A percentile compares a stretch with the other conserved stretches of the same genome.
Conservation (phyloP, 129 eudicot species). For the Flaveria ramosissima region DNA sequence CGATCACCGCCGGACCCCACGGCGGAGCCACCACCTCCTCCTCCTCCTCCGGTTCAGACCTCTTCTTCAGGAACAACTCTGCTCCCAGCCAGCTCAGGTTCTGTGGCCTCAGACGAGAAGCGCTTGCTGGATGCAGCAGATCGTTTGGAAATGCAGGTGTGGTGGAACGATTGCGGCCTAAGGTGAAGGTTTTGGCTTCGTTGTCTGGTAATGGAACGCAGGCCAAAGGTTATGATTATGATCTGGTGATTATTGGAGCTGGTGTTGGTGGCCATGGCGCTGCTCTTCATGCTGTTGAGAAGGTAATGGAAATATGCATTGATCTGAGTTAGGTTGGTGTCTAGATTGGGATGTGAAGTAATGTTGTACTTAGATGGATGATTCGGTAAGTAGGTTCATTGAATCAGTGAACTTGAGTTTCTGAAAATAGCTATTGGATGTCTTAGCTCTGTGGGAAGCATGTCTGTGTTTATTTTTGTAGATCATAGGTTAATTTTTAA, state of each 20-base stretch:
- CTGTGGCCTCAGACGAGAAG: slow-evolving; percentile 74
- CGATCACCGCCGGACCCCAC: slow-evolving; percentile 45
- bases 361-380: not conserved
- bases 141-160: slow-evolving; percentile 31
- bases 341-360: not conserved
- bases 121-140: slow-evolving; percentile 38
- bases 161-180: slow-evolving; percentile 37
- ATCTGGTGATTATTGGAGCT: slow-evolving; percentile 93
- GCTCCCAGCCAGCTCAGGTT: slow-evolving; percentile 59
- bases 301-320: slow-evolving; percentile 41
- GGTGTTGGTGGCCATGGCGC: slow-evolving; percentile 99
- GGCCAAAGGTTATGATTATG: slow-evolving; percentile 69
- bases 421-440: not conserved
- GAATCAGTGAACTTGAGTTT: not conserved
- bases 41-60: not conserved
- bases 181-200: slow-evolving; percentile 44
- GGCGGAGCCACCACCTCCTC: slow-evolving; percentile 20
- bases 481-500: not conserved
- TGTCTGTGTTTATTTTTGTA: not conserved
- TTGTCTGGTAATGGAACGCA: slow-evolving; percentile 56
- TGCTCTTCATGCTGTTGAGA: slow-evolving; percentile 98
- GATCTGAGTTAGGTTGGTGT: not conserved
- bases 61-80: slow-evolving; percentile 31
- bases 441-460: slow-evolving; percentile 1
- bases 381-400: not conserved